Evolutionary conservation across 768 basidiomycete species (phyloP).

Genomic region (Fistulinella prunicolor): DNA sequence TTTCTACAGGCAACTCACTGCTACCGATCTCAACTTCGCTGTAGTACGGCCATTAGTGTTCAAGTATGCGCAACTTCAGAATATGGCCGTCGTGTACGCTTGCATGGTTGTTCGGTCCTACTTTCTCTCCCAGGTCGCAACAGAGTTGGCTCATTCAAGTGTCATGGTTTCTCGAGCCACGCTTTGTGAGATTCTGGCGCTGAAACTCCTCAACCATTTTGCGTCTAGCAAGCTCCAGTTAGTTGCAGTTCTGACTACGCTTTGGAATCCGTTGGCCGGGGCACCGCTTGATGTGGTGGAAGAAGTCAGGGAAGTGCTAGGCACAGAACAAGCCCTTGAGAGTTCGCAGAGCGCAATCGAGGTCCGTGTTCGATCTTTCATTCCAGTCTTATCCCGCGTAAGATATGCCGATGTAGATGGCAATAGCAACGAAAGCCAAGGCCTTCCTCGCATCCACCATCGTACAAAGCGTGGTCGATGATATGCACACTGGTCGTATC

Average conservation of each 20-base stretch:
- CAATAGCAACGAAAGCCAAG: constrained; percentile 83
- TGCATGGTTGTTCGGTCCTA: constrained; percentile 77
- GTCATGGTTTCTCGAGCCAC: constrained; percentile 71
- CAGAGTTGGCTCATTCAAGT: constrained; percentile 73
- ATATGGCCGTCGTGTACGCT: constrained; percentile 71
- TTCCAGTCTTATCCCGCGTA: not conserved
- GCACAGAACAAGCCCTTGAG: constrained; percentile 52
- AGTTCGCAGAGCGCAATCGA: constrained; percentile 83
- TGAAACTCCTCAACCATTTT: constrained; percentile 78
- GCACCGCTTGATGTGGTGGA: constrained; percentile 64
- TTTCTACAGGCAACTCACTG: constrained; percentile 64
- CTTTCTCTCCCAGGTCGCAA: constrained; percentile 66
- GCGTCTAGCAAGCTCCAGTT: constrained; percentile 74
- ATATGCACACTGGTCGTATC: constrained; percentile 81
- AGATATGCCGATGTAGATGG: constrained; percentile 53
- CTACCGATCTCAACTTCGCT: constrained; percentile 79
- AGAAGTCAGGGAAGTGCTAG: constrained; percentile 57
- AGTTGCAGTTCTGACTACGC: constrained; percentile 70
- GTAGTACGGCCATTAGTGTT: constrained; percentile 73
- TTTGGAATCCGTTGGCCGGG: constrained; percentile 84
- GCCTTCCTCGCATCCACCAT: constrained; percentile 79
- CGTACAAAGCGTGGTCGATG: constrained; percentile 82
- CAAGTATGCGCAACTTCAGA: constrained; percentile 75
- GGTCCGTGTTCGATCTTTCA: constrained; percentile 44
- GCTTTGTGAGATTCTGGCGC: constrained; percentile 85